Percentiles rank a stretch among this genome's conserved stretches.
These are phyloP conservation scores for Lecanosticta acicola DNA, from an alignment of 2,329 filamentous ascomycete genomes.

Conservation along the genomic window DNA sequence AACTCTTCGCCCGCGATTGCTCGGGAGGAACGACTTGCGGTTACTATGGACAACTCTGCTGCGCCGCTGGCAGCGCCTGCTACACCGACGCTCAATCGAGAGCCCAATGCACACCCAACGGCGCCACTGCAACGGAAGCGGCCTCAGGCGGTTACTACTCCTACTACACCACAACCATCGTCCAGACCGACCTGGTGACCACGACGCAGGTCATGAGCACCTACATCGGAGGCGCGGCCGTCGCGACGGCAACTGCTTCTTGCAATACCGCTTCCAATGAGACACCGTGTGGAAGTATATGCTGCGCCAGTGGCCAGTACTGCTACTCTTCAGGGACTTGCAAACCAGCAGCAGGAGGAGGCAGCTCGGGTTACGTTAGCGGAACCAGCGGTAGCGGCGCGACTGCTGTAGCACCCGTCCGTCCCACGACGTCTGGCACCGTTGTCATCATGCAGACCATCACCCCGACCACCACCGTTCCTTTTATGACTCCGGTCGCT, in stretches of 20 bases:
- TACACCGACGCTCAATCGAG: conserved; percentile 45
- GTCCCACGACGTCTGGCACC: conserved; percentile 50
- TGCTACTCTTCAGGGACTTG: conserved; percentile 59
- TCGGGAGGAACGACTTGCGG: conserved; percentile 48
- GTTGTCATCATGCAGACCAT: conserved; percentile 47
- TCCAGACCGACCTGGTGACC: conserved; percentile 49
- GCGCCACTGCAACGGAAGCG: conserved; percentile 17
- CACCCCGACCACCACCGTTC: conserved; percentile 42
- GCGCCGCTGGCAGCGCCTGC: conserved; percentile 42
- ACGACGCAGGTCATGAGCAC: conserved; percentile 51
- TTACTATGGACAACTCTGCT: conserved; percentile 49
- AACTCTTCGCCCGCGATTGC: conserved; percentile 31
- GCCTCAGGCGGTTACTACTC: conserved; percentile 42
- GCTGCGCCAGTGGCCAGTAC: conserved; percentile 65
- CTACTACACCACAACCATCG: conserved; percentile 53
- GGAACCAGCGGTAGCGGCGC: conserved; percentile 48
- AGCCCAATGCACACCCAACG: conserved; percentile 41
- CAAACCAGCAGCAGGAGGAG: conserved; percentile 47
- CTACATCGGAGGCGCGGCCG: conserved; percentile 28
- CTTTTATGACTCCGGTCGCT: conserved; percentile 50
- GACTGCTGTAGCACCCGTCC: conserved; percentile 49
- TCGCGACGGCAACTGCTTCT: conserved; percentile 23
- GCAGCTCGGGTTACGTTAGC: conserved; percentile 43
- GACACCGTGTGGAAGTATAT: conserved; percentile 61
- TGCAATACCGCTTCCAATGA: conserved; percentile 48